These are phyloP conservation scores for Cordyceps farinosa DNA, from an alignment of 2,329 filamentous ascomycete genomes.

Conservation along the genomic window DNA sequence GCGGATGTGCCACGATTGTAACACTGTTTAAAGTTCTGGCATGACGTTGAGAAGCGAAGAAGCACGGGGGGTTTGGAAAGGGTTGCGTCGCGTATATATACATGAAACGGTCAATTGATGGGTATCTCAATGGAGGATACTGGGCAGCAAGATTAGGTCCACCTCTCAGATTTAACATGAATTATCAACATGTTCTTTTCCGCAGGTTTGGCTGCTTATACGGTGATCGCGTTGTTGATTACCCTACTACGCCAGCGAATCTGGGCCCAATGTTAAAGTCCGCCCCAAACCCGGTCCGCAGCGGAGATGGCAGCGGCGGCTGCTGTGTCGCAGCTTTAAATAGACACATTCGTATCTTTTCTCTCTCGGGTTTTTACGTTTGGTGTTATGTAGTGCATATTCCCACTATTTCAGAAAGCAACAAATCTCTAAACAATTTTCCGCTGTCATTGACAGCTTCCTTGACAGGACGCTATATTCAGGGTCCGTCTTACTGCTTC, in stretches of 20 bases:
- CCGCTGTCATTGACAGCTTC: too few species aligned
- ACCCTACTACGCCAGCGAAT: neutral
- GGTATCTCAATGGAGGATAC: neutral
- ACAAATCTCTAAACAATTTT: too few species aligned
- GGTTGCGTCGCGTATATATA: neutral
- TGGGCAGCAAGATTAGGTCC: neutral
- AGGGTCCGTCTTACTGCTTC: neutral
- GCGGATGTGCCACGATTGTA: conserved; percentile 38
- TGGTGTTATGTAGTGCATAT: neutral
- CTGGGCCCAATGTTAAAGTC: conserved; percentile 2
- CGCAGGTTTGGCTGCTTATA: neutral
- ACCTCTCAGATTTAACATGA: neutral
- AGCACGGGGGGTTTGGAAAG: neutral
- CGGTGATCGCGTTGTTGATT: neutral
- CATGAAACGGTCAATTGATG: neutral
- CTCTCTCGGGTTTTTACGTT: too few species aligned
- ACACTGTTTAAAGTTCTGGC: conserved; percentile 5
- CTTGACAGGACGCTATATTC: too few species aligned
- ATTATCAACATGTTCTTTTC: neutral
- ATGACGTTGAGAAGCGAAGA: neutral
- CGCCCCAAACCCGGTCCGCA: conserved; percentile 10
- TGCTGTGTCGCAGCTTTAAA: neutral
- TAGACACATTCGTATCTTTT: neutral
- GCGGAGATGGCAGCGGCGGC: conserved; percentile 1
- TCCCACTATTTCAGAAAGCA: too few species aligned